Base-by-base conservation (phyloP, 2,329 filamentous ascomycete species). In the Pezicula carpinea region DNA sequence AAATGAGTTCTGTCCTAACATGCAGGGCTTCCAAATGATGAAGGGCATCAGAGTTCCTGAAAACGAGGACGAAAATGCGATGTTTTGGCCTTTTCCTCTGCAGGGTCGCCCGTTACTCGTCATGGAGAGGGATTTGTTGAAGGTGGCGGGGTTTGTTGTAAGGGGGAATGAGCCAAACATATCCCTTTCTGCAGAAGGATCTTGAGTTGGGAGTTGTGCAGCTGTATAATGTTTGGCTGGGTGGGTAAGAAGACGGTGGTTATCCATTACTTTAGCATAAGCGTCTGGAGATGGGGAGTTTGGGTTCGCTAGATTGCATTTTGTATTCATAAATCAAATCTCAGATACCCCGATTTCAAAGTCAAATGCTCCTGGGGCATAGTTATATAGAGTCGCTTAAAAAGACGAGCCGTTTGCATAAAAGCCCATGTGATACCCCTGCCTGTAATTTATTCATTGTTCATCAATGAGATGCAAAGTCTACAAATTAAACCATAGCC, bases 21-120 rank as follows among this genome's bases (percentile, higher is more conserved):
- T 59, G 5, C 36, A 41, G 3, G 45, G 6, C 5, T n/a, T 31
- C 13, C 10, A 70, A 71, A n/a, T 69, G 68, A 39, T 46, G 15
- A 52, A 47, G 40, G 47, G 46, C 0, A 52, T 61, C 13, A 46
- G 51, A 1, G 14, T 43, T 8, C 49, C 43, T 1, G 15, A 10
- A 2, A 4, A 21, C 7, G 49, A 43, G 8, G 42, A 46, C 33
- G 52, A 55, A 3, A 56, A 55, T 39, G 57, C 59, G 1, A n/a
- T 63, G 14, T 63, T 63, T 26, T 60, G 56, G 56, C 54, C 54
- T 6, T 63, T 62, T 44, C 60, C 60, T 8, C 47, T 62, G 23
- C 60, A 63, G 33, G 59, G 60, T 19, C 35, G 51, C 22, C 59
- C 60, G 4, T 34, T 61, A 19, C 29, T 63, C 22, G 48, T 35